Base-by-base conservation (phyloP, 345 rosid species). In the Anastatica hierochuntica region DNA sequence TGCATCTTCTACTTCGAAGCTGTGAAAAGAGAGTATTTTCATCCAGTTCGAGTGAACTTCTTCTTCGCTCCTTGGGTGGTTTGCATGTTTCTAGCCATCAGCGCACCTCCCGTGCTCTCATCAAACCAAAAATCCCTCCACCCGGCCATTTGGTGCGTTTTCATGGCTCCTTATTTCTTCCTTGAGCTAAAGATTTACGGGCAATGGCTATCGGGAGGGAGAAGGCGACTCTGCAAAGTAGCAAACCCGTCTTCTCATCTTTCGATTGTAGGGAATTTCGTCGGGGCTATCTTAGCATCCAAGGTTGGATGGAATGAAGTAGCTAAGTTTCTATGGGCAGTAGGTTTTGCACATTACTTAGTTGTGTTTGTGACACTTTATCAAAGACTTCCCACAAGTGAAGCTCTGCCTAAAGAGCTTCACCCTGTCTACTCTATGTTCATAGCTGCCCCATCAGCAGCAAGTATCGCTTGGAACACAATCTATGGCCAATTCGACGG, bases 31-130 rank as follows among this genome's bases (percentile, higher is more conserved):
- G 98, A 92, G 64, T 88, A 83, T 58, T 88, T 75, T 63, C 98
- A 88, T 59, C 96, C 94, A 0, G 81, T 92, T 24, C 72, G 96
- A 27, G 79, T 92, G 70, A 85, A 88, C 56, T 88, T 84, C 83
- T 92, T 88, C 72, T 90, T 87, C 8, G 96, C 98, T 30, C 98
- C 94, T 0, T 90, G 98, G 95, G 94, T 92, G 27, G 98, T 79
- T 56, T 92, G 95, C 66, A 88, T 88, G 95, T 83, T 92, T 74
- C 66, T 92, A 30, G 89, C 94, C 69, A 74, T 83, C 16, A 75
- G 95, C 24, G 77, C 68, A 34, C 96, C 96, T 8, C 78, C 78
- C 0, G 14, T 33, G 43, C 49, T 87, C 16, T 58, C 72, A 12
- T 75, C 82, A 2, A 39, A 38, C 21, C 15, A 3, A 52, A 59